Conservation (phyloP, 2,329 filamentous ascomycete genomes). For the Sclerotinia borealis region DNA sequence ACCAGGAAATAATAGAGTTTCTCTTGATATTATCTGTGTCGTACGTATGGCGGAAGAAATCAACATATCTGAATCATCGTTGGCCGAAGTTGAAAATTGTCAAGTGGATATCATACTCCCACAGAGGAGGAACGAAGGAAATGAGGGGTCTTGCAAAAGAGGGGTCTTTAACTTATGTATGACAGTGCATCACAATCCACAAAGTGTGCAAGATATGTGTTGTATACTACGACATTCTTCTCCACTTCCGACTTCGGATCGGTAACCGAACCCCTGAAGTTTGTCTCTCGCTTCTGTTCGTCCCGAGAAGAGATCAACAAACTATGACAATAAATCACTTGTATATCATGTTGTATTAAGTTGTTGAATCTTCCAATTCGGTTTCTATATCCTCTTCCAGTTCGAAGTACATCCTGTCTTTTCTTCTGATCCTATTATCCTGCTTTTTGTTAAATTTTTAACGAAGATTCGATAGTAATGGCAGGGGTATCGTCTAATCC, state of each 20-base stretch:
- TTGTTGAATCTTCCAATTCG: background rate
- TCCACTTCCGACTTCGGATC: background rate
- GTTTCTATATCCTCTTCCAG: background rate
- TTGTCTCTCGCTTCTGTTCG: background rate
- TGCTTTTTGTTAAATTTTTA: background rate
- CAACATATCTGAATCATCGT: background rate
- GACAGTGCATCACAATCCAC: background rate
- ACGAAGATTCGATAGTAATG: background rate
- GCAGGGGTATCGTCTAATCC: background rate
- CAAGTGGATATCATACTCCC: background rate
- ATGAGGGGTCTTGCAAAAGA: background rate
- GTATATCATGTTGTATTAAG: background rate
- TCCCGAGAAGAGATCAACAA: background rate
- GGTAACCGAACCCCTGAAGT: background rate
- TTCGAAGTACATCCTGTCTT: background rate
- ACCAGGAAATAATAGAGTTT: no score
- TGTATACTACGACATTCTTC: background rate
- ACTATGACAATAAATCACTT: background rate
- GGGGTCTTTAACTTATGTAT: background rate
- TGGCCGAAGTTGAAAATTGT: background rate
- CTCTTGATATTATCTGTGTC: fast-evolving
- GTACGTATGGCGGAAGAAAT: background rate
- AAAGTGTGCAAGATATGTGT: background rate
- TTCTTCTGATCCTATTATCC: background rate
- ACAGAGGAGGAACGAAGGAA: background rate